Conservation (phyloP, 306 rosid genomes). For the Dryas octopetala region DNA sequence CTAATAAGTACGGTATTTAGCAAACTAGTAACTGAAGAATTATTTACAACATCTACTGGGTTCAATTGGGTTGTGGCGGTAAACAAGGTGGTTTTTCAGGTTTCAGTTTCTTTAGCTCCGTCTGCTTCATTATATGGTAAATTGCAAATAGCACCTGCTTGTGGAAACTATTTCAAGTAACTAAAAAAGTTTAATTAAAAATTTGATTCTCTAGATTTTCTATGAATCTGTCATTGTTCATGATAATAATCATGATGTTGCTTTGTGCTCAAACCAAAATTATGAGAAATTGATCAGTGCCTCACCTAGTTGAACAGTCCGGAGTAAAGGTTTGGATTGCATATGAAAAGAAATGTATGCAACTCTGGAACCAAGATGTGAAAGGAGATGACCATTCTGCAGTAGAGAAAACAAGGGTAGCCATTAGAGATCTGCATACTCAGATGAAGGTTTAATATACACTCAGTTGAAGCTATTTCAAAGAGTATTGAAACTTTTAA, state of each 20-base stretch:
- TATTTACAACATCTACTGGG: no score
- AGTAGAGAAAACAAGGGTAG: slow-evolving; percentile 66
- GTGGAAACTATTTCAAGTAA: background rate
- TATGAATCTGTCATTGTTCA: background rate
- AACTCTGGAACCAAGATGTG: slow-evolving; percentile 64
- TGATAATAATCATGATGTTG: background rate
- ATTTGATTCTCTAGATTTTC: no score
- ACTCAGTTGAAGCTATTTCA: slow-evolving; percentile 81
- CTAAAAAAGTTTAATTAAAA: no score
- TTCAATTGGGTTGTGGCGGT: no score
- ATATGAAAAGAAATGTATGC: slow-evolving; percentile 75
- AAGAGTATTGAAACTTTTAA: slow-evolving; percentile 71
- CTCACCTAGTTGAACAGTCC: slow-evolving; percentile 54
- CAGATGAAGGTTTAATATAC: slow-evolving; percentile 87
- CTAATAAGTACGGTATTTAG: no score
- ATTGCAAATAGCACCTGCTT: background rate
- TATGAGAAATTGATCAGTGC: slow-evolving; percentile 3
- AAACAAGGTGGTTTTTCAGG: no score
- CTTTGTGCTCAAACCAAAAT: background rate
- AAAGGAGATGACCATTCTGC: slow-evolving; percentile 69
- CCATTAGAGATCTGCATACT: slow-evolving; percentile 76
- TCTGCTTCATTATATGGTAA: no score
- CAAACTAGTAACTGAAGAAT: no score
- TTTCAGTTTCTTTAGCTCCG: no score
- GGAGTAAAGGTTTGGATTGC: slow-evolving; percentile 79